Evolutionary conservation across 2,329 filamentous ascomycete species (phyloP), one percentile per base, ranked within the genome.

Genomic region (Fusarium sp.): DNA sequence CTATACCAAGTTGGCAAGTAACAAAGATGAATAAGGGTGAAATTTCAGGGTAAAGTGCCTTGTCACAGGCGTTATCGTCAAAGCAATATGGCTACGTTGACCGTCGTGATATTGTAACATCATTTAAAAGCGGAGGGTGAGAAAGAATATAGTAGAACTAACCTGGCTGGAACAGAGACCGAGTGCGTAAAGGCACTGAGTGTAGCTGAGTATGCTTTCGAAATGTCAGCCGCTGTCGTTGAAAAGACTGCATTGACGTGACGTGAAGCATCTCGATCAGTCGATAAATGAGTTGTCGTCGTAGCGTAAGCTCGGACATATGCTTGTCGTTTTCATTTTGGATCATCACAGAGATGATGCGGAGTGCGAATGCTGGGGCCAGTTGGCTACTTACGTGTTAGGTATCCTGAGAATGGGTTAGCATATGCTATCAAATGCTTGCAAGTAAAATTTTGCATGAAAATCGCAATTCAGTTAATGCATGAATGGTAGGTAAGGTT

Each of bases 281-380:
- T 63, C 59, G 69, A 72, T 74, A 76, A 79, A 81, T 78, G 77
- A 76, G 68, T 78, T 81, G 70, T 82, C 80, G 75, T 82, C 80
- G 77, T 80, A 67, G 81, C 81, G 84, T 79, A 79, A 86, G 89
- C 93, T 97, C 90, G 87, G 93, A 97, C 93, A 97, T 97, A 97
- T 97, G 93, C 93, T 97, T 97, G 93, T 97, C 93, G 89, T 89
- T 91, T 87, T 86, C 84, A 86, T 88, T 91, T 93, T 88, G 86
- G 81, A 87, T 96, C 93, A 96, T 96, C 93, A 96, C 89, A 75
- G 68, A 75, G 72, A 72, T 68, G 64, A 69, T 54, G 42, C 54
- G 40, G 56, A 21, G 57, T 65, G 55, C 59, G 65, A 64, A 51
- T 43, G 63, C 46, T 54, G 21, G 55, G 46, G 12, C 37, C 30